These are phyloP conservation scores for Fusarium buharicum DNA, from an alignment of 2,329 filamentous ascomycete species.

Conservation along the genomic window DNA sequence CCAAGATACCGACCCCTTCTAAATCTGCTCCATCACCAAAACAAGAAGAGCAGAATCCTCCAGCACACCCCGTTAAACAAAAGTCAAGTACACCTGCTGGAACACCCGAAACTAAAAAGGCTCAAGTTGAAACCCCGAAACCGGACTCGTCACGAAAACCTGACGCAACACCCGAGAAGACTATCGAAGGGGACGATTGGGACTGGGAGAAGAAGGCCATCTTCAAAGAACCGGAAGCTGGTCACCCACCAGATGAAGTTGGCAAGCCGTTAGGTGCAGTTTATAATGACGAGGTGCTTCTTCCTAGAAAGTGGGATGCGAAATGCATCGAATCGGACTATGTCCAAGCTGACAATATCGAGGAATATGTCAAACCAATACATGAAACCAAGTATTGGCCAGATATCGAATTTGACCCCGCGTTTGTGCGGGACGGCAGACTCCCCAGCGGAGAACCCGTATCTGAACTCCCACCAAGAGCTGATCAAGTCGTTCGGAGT, in stretches of 20 bases:
- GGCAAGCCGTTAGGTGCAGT: slow-evolving; percentile 56
- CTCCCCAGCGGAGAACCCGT: slow-evolving; percentile 40
- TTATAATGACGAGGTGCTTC: slow-evolving; percentile 58
- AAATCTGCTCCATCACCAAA: slow-evolving; percentile 36
- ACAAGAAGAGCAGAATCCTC: slow-evolving; percentile 46
- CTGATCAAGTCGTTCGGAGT: slow-evolving; percentile 16
- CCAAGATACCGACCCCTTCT: slow-evolving; percentile 18
- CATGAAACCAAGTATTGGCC: slow-evolving; percentile 55
- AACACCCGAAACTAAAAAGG: slow-evolving; percentile 18
- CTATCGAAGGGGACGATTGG: slow-evolving; percentile 48
- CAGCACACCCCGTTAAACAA: slow-evolving; percentile 3
- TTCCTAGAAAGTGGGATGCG: slow-evolving; percentile 57
- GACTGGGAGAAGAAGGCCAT: slow-evolving; percentile 54
- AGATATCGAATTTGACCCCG: slow-evolving; percentile 56
- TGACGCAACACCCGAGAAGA: slow-evolving; percentile 19
- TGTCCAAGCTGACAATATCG: slow-evolving; percentile 55
- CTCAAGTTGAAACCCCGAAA: slow-evolving; percentile 14
- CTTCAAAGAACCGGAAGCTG: slow-evolving; percentile 51
- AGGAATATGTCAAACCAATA: slow-evolving; percentile 56
- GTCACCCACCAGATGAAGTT: slow-evolving; percentile 58
- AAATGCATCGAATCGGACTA: slow-evolving; percentile 58
- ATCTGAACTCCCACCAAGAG: slow-evolving; percentile 14
- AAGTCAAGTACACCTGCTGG: slow-evolving; percentile 13
- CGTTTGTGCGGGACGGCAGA: slow-evolving; percentile 49
- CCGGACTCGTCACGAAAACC: slow-evolving; percentile 13